A percentile compares a stretch with the other conserved stretches of the same genome.
Conservation (phyloP, 1,139 yeast genomes). For the Insectozyma bohioensis region DNA sequence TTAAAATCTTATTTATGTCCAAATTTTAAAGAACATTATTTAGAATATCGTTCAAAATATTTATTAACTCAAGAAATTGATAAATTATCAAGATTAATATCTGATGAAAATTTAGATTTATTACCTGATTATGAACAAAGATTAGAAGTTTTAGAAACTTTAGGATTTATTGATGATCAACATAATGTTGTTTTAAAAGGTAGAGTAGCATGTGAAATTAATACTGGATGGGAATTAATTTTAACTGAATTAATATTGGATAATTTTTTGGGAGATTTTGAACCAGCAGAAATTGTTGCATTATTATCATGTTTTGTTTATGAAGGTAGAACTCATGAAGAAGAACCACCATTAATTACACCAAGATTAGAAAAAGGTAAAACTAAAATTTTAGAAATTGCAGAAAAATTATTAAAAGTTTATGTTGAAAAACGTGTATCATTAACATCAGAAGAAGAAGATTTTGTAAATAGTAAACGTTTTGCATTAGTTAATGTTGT, state of each 20-base stretch:
- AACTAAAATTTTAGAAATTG: slow-evolving; percentile 66
- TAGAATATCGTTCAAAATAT: slow-evolving; percentile 47
- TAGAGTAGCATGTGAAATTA: slow-evolving; percentile 82
- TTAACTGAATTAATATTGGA: slow-evolving; percentile 87
- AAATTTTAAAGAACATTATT: slow-evolving; percentile 49
- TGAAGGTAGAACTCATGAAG: slow-evolving; percentile 75
- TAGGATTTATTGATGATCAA: slow-evolving; percentile 74
- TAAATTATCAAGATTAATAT: slow-evolving; percentile 58
- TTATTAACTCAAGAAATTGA: slow-evolving; percentile 52
- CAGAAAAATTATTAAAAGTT: slow-evolving; percentile 59
- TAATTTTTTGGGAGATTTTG: slow-evolving; percentile 89
- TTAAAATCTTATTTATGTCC: slow-evolving; percentile 29
- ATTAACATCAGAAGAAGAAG: slow-evolving; percentile 81
- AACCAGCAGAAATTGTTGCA: slow-evolving; percentile 95
- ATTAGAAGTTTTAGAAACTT: slow-evolving; percentile 66
- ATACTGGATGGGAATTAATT: slow-evolving; percentile 87
- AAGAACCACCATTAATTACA: slow-evolving; percentile 63
- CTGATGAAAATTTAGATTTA: slow-evolving; percentile 85
- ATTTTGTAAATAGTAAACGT: slow-evolving; percentile 77
- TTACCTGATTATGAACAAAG: slow-evolving; percentile 94
- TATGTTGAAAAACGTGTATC: slow-evolving; percentile 70
- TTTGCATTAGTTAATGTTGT: slow-evolving; percentile 92
- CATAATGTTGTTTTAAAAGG: slow-evolving; percentile 84
- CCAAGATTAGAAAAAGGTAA: slow-evolving; percentile 85
- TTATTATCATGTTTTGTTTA: slow-evolving; percentile 87